A percentile compares a stretch with the other conserved stretches of the same genome.
phyloP scores from a whole-genome alignment of 371 early-diverging fungal species.

The Agmasoma carcini region DNA sequence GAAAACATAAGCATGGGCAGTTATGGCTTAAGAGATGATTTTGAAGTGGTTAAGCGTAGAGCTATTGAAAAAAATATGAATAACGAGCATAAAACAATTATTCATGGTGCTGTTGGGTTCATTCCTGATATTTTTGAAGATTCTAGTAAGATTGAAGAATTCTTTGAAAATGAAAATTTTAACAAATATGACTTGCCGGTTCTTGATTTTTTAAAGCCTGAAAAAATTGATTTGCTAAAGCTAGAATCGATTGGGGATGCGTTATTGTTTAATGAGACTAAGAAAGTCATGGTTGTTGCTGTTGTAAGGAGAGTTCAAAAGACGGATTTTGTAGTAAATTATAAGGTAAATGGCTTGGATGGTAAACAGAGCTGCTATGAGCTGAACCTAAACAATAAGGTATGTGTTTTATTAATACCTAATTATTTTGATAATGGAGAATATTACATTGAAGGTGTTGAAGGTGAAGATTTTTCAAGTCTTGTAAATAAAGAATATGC shows the following conservation, averaged over 20 bases:
- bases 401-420: background rate
- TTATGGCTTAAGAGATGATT: background rate
- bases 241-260: background rate
- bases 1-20: background rate
- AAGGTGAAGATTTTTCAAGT: background rate
- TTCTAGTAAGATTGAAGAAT: constrained; percentile 9
- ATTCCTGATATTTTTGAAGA: constrained; percentile 32
- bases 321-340: constrained; percentile 1
- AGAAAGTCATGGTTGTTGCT: constrained; percentile 15
- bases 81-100: background rate
- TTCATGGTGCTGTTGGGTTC: constrained; percentile 23
- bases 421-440: constrained; percentile 12
- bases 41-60: background rate
- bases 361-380: constrained; percentile 5
- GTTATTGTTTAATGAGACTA: constrained; percentile 23
- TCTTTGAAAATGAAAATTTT: constrained; percentile 3
- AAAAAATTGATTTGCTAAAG: background rate
- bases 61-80: background rate
- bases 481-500: constrained; percentile 8
- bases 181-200: background rate
- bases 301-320: constrained; percentile 1
- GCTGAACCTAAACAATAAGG: constrained; percentile 5
- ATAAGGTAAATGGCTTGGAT: constrained; percentile 7
- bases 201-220: background rate
- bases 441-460: background rate